A percentile compares a stretch with the other conserved stretches of the same genome.
These are phyloP conservation scores for Saccharum spontaneum DNA, from an alignment of 176 grass and related monocot genomes.

Conservation along the genomic window DNA sequence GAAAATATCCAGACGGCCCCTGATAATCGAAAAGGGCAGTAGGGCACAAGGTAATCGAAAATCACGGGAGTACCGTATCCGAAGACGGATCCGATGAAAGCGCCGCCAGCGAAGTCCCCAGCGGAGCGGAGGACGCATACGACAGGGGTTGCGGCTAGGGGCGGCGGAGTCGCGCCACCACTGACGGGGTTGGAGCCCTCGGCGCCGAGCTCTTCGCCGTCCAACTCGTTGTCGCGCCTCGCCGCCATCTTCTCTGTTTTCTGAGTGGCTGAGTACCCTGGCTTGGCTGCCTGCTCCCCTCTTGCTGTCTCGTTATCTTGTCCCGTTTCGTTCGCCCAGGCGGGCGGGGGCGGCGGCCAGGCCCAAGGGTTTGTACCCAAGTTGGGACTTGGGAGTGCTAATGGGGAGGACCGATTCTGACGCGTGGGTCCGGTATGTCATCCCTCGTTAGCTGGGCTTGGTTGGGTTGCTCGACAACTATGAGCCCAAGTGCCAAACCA, in stretches of 20 bases:
- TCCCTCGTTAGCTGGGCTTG: background rate
- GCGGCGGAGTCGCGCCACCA: background rate
- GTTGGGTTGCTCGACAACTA: background rate
- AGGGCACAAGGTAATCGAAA: no score
- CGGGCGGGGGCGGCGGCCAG: background rate
- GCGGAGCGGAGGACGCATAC: constrained; percentile 75
- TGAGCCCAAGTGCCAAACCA: background rate
- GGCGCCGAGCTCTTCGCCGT: constrained; percentile 45
- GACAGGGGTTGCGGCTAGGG: constrained; percentile 32
- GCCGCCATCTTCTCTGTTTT: constrained; percentile 43
- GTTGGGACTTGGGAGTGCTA: background rate
- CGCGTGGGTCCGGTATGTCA: background rate
- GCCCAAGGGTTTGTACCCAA: constrained; percentile 15
- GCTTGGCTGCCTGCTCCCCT: background rate
- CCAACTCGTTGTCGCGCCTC: constrained; percentile 51
- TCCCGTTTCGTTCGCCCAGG: background rate
- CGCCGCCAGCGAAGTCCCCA: constrained; percentile 72
- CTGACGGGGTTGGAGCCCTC: constrained; percentile 36
- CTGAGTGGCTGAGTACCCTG: background rate
- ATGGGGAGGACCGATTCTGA: background rate
- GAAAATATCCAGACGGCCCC: background rate
- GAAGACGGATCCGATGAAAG: constrained; percentile 75
- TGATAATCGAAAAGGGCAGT: no score
- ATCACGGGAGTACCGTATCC: constrained; percentile 61
- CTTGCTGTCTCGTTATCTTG: constrained; percentile 27